Evolutionary conservation across 768 basidiomycete genomes (phyloP).

Genomic region (Astraeus odoratus): DNA sequence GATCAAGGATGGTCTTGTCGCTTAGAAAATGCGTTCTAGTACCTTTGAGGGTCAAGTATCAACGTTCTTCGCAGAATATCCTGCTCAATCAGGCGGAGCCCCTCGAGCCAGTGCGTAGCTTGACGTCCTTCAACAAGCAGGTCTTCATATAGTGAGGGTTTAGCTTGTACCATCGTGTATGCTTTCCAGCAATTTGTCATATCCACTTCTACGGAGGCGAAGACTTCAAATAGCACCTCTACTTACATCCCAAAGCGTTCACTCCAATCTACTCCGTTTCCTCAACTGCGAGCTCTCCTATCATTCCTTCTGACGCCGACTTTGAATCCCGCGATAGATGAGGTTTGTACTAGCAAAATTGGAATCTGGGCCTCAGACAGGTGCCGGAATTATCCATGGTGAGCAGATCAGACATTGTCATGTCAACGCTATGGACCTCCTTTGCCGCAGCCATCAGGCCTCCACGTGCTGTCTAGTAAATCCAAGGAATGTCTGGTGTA

Average conservation of each 20-base stretch:
- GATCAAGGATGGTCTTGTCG: not conserved
- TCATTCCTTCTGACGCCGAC: conserved; percentile 64
- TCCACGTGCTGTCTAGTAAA: conserved; percentile 34
- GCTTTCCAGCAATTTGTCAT: conserved; percentile 47
- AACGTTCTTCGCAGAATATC: conserved; percentile 19
- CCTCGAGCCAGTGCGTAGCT: conserved; percentile 18
- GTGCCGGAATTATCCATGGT: conserved; percentile 48
- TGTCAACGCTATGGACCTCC: not conserved
- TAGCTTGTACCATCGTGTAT: conserved; percentile 45
- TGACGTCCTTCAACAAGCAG: conserved; percentile 17
- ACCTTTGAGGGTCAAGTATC: conserved; percentile 22
- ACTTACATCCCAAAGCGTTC: conserved; percentile 29
- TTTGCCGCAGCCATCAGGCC: conserved; percentile 24
- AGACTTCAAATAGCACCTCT: conserved; percentile 42
- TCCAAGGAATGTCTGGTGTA: conserved; percentile 55
- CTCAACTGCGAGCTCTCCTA: conserved; percentile 52
- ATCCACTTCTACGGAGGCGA: conserved; percentile 42
- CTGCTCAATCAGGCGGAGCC: conserved; percentile 9
- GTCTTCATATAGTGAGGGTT: not conserved
- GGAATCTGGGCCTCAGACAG: conserved; percentile 35
- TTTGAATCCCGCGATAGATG: conserved; percentile 63
- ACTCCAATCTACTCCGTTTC: conserved; percentile 36
- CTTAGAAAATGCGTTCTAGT: conserved; percentile 8
- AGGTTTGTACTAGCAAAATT: conserved; percentile 54
- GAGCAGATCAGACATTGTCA: conserved; percentile 6